These are phyloP conservation scores for Trichoderma sp. DNA, from an alignment of 2,329 filamentous ascomycete species.

Conservation along the genomic window DNA sequence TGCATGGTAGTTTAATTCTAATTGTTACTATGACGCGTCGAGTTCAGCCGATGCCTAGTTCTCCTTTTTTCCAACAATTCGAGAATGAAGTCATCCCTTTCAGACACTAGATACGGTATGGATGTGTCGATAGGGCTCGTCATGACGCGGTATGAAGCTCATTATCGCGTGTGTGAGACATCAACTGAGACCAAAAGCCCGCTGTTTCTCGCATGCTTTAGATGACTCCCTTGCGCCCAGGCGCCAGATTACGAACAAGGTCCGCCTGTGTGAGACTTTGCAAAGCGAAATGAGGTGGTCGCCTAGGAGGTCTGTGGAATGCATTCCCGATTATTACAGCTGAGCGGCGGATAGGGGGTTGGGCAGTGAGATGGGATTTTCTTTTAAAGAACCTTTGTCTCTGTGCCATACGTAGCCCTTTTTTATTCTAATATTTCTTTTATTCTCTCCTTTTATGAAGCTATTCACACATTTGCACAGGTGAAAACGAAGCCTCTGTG, in stretches of 20 bases:
- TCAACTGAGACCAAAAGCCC: conserved; percentile 4
- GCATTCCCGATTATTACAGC: not conserved
- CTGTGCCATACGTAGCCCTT: not conserved
- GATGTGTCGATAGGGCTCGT: not conserved
- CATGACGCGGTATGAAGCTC: not conserved
- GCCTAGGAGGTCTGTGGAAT: conserved; percentile 5
- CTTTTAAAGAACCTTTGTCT: not conserved
- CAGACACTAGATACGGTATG: not conserved
- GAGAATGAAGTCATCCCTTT: not conserved
- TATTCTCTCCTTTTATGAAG: not conserved
- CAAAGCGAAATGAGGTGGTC: conserved; percentile 11
- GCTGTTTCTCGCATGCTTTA: conserved; percentile 5
- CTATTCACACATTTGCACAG: not conserved
- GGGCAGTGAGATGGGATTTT: not conserved
- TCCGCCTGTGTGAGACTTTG: conserved; percentile 8
- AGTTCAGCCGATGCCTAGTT: not conserved
- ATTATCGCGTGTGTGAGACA: conserved; percentile 15
- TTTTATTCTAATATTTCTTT: not conserved
- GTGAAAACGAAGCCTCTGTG: not conserved
- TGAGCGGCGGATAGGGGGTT: not conserved
- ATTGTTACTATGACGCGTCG: not conserved
- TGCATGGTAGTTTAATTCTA: not conserved
- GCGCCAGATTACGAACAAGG: not conserved
- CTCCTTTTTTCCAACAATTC: not conserved
- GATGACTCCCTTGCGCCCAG: conserved; percentile 3